phyloP scores from a whole-genome alignment of 257 asterid genomes.

The Haberlea rhodopensis region DNA sequence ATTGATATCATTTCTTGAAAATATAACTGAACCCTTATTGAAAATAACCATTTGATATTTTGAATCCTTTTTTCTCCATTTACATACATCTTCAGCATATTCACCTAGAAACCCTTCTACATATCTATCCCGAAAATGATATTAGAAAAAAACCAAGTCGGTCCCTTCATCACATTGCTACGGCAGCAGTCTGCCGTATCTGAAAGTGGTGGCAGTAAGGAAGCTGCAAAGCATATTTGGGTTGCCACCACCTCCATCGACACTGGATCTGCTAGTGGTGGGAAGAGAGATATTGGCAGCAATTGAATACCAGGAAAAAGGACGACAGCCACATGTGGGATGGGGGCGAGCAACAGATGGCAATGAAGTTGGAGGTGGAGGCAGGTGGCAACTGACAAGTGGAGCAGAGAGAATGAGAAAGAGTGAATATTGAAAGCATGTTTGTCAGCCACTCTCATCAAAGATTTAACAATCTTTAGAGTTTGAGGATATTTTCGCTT shows the following conservation, averaged over 20 bases:
- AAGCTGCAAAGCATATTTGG: neutral
- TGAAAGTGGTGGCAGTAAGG: neutral
- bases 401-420: no score
- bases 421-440: neutral
- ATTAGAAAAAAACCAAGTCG: neutral
- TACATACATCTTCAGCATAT: no score
- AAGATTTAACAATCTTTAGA: neutral
- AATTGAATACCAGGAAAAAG: neutral
- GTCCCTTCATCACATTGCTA: neutral
- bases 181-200: neutral
- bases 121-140: no score
- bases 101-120: neutral
- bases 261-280: neutral
- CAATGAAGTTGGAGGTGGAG: neutral
- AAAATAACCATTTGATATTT: neutral
- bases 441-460: no score
- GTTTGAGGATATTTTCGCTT: neutral
- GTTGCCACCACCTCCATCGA: no score
- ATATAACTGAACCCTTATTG: neutral
- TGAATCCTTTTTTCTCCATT: neutral
- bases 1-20: neutral
- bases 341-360: neutral
- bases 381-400: neutral
- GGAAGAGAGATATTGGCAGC: no score
- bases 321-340: neutral